Evolutionary conservation across 1,284 basidiomycete species (phyloP).

Genomic region (Heterobasidion parviporum): DNA sequence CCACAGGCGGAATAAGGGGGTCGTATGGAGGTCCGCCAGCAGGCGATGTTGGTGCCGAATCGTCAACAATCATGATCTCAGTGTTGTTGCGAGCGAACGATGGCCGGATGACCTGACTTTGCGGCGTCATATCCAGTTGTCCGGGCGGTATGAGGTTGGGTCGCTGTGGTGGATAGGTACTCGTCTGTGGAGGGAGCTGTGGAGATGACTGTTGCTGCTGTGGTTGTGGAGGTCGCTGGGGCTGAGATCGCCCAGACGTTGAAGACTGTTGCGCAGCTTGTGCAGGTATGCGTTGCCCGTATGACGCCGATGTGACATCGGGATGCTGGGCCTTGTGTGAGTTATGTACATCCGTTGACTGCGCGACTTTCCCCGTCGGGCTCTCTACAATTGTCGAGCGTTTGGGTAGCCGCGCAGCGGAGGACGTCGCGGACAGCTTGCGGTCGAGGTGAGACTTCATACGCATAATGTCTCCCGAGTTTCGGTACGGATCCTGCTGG

Average conservation of each 20-base stretch:
- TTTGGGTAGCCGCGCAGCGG: conserved; percentile 86
- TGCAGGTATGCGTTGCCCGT: conserved; percentile 3
- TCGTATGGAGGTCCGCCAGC: conserved; percentile 28
- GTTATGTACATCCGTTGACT: conserved; percentile 39
- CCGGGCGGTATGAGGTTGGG: conserved; percentile 31
- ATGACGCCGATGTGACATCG: not conserved
- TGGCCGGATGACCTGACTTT: conserved; percentile 36
- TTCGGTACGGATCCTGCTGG: conserved; percentile 72
- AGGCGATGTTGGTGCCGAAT: conserved; percentile 65
- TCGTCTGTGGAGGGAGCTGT: conserved; percentile 20
- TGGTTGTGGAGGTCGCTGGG: conserved; percentile 11
- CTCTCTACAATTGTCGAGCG: conserved; percentile 94
- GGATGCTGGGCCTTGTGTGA: conserved; percentile 15
- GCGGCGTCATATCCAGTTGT: conserved; percentile 23
- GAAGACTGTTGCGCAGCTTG: conserved; percentile 13
- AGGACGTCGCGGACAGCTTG: conserved; percentile 91
- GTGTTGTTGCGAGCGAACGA: conserved; percentile 77
- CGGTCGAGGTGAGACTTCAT: conserved; percentile 93
- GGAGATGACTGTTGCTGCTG: conserved; percentile 26
- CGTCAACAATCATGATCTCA: conserved; percentile 85
- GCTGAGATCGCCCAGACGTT: not conserved
- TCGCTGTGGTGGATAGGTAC: conserved; percentile 19
- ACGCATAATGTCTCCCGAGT: conserved; percentile 86
- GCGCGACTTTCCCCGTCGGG: conserved; percentile 84
- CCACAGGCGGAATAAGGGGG: conserved; percentile 9